Evolutionary conservation across 1,284 basidiomycete genomes (phyloP).

Genomic region (Stereum hirsutum): DNA sequence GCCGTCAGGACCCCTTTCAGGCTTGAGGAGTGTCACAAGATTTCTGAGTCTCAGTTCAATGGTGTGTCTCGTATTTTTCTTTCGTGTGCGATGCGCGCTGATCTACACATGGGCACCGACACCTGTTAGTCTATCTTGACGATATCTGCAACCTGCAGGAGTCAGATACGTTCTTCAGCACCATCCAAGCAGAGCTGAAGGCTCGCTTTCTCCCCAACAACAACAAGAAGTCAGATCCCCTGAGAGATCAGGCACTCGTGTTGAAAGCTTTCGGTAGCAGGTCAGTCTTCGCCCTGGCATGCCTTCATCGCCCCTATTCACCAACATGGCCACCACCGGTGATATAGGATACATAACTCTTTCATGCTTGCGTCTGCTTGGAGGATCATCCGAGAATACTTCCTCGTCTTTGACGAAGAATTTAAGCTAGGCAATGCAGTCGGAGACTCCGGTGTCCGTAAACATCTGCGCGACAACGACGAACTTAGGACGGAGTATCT

Average conservation of each 20-base stretch:
- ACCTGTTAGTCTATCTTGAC: conserved; percentile 39
- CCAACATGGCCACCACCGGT: not conserved
- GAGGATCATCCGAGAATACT: conserved; percentile 50
- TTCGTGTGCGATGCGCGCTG: not conserved
- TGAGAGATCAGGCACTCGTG: conserved; percentile 36
- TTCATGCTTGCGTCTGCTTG: conserved; percentile 72
- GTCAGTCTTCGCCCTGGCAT: conserved; percentile 24
- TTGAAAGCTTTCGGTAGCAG: conserved; percentile 49
- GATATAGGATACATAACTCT: conserved; percentile 60
- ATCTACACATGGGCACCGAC: conserved; percentile 31
- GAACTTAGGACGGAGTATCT: conserved; percentile 51
- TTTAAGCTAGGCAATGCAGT: conserved; percentile 44
- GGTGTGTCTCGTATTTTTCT: conserved; percentile 29
- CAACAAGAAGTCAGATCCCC: conserved; percentile 21
- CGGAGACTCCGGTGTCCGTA: conserved; percentile 24
- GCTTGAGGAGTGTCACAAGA: conserved; percentile 50
- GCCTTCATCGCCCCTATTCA: too few relatives aligned
- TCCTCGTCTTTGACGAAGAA: conserved; percentile 40
- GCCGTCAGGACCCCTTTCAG: conserved; percentile 56
- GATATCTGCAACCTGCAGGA: conserved; percentile 58
- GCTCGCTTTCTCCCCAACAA: conserved; percentile 33
- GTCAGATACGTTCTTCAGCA: conserved; percentile 43
- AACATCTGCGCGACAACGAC: conserved; percentile 38
- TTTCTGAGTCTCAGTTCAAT: conserved; percentile 62
- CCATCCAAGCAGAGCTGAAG: conserved; percentile 43